Evolutionary conservation across 805 yeast genomes (phyloP).

Genomic region (Metschnikowia bowlesiae): DNA sequence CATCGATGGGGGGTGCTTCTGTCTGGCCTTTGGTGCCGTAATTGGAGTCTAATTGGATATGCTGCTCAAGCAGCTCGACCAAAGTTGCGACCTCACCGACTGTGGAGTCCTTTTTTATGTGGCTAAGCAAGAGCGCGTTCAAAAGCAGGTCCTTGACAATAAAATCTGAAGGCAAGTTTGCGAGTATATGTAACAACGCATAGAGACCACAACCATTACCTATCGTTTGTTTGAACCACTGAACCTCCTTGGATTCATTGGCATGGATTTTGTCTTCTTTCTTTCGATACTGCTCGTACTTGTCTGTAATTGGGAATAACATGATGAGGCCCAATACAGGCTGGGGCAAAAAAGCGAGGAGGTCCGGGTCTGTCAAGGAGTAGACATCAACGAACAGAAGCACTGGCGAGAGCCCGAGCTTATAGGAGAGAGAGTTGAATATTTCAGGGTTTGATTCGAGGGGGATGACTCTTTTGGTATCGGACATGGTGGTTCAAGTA

Average conservation of each 20-base stretch:
- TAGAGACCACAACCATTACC: constrained; percentile 91
- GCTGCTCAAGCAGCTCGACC: constrained; percentile 44
- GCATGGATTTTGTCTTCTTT: constrained; percentile 34
- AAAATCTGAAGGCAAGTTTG: constrained; percentile 45
- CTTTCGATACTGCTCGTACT: constrained; percentile 50
- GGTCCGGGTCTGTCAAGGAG: constrained; percentile 79
- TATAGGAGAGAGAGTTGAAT: constrained; percentile 63
- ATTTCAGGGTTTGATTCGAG: constrained; percentile 87
- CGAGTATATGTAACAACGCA: constrained; percentile 66
- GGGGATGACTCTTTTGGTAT: constrained; percentile 56
- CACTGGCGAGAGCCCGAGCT: constrained; percentile 60
- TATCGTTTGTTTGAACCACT: constrained; percentile 85
- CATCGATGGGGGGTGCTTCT: constrained; percentile 57
- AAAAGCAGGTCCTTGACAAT: constrained; percentile 37
- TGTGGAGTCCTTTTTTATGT: constrained; percentile 17
- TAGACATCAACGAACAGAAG: constrained; percentile 74
- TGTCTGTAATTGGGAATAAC: constrained; percentile 71
- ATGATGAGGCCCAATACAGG: constrained; percentile 75
- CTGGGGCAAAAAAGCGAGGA: constrained; percentile 73
- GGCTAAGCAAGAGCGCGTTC: constrained; percentile 21
- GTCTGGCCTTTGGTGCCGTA: constrained; percentile 58
- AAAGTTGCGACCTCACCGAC: constrained; percentile 36
- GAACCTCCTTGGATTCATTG: constrained; percentile 31
- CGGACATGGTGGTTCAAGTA: constrained; percentile 9
- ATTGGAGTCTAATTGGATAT: constrained; percentile 38